These are phyloP conservation scores for Fagopyrum homotropicum DNA, from an alignment of 148 eudicot species.

Conservation along the genomic window DNA sequence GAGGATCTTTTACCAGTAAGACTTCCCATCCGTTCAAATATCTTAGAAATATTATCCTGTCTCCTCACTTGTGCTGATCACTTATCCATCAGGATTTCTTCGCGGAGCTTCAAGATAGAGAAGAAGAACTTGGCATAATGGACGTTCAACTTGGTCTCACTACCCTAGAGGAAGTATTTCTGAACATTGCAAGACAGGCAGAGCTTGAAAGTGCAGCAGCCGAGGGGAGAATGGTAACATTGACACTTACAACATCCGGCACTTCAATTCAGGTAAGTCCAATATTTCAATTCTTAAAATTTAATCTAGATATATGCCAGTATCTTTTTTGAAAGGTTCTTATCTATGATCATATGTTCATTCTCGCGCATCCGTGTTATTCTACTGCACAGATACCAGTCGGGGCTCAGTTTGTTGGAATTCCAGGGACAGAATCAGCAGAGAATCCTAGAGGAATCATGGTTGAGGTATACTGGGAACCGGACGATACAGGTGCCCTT, in stretches of 20 bases:
- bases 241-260: slow-evolving; percentile 55
- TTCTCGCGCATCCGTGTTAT: not conserved
- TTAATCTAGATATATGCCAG: not conserved
- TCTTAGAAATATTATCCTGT: not conserved
- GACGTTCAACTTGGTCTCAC: slow-evolving; percentile 87
- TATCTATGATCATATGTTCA: not conserved
- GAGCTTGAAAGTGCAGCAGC: slow-evolving; percentile 75
- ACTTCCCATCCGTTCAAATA: not conserved
- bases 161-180: slow-evolving; percentile 88
- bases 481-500: slow-evolving; percentile 78
- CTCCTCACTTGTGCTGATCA: not conserved
- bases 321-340: not conserved
- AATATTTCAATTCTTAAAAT: not conserved
- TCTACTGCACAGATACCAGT: slow-evolving; percentile 55
- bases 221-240: slow-evolving; percentile 55
- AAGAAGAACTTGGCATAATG: slow-evolving; percentile 56
- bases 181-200: slow-evolving; percentile 74
- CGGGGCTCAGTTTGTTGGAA: slow-evolving; percentile 70
- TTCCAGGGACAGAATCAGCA: slow-evolving; percentile 70
- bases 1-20: slow-evolving; percentile 63
- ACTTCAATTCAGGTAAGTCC: slow-evolving; percentile 42
- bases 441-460: slow-evolving; percentile 63
- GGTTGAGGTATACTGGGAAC: slow-evolving; percentile 91
- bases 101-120: slow-evolving; percentile 68
- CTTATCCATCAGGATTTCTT: slow-evolving; percentile 40